These are phyloP conservation scores for Melanopsichium pennsylvanicum DNA, from an alignment of 1,284 basidiomycete genomes.

Conservation along the genomic window DNA sequence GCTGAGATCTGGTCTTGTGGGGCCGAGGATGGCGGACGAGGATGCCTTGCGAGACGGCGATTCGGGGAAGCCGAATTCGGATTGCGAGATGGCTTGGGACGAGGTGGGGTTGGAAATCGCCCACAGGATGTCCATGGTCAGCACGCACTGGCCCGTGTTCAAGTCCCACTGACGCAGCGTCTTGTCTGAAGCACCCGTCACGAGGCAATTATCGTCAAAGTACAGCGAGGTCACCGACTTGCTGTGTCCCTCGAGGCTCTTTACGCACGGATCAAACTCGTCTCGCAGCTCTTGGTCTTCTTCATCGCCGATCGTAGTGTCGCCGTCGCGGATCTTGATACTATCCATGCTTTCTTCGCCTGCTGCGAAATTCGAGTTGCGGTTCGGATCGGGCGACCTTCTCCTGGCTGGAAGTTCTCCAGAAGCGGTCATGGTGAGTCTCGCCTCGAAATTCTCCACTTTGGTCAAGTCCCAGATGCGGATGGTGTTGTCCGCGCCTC, in stretches of 20 bases:
- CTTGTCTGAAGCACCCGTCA: slow-evolving; percentile 97
- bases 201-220: slow-evolving; percentile 92
- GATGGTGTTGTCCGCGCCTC: slow-evolving; percentile 83
- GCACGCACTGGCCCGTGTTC: slow-evolving; percentile 92
- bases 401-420: slow-evolving; percentile 37
- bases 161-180: slow-evolving; percentile 98
- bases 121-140: slow-evolving; percentile 99
- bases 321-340: slow-evolving; percentile 41
- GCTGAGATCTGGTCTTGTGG: slow-evolving; percentile 26
- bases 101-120: slow-evolving; percentile 89
- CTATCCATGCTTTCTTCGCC: slow-evolving; percentile 35
- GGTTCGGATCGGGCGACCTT: slow-evolving; percentile 23
- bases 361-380: slow-evolving; percentile 7
- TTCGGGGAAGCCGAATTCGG: slow-evolving; percentile 58
- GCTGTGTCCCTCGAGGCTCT: slow-evolving; percentile 86
- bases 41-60: slow-evolving; percentile 67
- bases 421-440: slow-evolving; percentile 48
- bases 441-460: slow-evolving; percentile 59
- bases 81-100: slow-evolving; percentile 67
- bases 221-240: slow-evolving; percentile 91
- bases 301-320: slow-evolving; percentile 58
- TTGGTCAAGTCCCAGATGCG: slow-evolving; percentile 62
- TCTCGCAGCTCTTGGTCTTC: slow-evolving; percentile 67
- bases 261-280: slow-evolving; percentile 72
- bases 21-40: slow-evolving; percentile 40